Evolutionary conservation across 371 early-diverging fungal genomes (phyloP), one percentile per base, ranked within the genome.

Genomic region (Apophysomyces variabilis): DNA sequence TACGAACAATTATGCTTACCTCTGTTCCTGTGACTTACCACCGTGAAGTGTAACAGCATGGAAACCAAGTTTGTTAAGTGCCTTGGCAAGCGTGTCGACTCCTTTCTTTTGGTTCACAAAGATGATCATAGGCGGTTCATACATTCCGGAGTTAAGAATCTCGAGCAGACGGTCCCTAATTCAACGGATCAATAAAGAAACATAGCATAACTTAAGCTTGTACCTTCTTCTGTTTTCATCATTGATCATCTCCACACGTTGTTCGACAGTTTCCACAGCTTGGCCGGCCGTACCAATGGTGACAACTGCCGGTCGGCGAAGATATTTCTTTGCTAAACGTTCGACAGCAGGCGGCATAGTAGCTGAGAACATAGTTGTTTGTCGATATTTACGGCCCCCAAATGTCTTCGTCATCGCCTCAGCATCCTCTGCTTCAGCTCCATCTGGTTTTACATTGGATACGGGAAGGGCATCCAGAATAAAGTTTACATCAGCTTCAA

Each of bases 321-420:
- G 88, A 74, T 96, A 93, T 80, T 89, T 89, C 75, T 92, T 92
- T 5, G 99, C 99, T 12, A 99, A 76, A 26, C 94, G 85, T 73
- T 96, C 96, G 4, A 99, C 99, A 8, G 93, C 94, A 8, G 93
- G 79, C 2, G 99, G 99, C 99, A 99, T 99, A 6, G 99, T 99
- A 8, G 99, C 99, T 46, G 96, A 96, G 87, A 99, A 99, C 99
- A 99, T 99, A 66, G 97, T 92, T 1, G 99, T 99, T 77, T 99
- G 99, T 58, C 99, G 89, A 73, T 91, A 93, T 65, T 89, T 87
- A 62, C 80, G 79, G 13, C 72, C 76, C 4, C 74, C 76, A 18
- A 77, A 69, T 26, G 60, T 64, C 13, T 76, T 70, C 45, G 70
- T 71, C 68, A 81, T 78, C 57, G 79, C 77, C 16, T 68, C 60